Percentiles rank a stretch among this genome's conserved stretches.
phyloP scores from a whole-genome alignment of 2,329 filamentous ascomycete genomes.

The Bimuria novae-zelandiae region DNA sequence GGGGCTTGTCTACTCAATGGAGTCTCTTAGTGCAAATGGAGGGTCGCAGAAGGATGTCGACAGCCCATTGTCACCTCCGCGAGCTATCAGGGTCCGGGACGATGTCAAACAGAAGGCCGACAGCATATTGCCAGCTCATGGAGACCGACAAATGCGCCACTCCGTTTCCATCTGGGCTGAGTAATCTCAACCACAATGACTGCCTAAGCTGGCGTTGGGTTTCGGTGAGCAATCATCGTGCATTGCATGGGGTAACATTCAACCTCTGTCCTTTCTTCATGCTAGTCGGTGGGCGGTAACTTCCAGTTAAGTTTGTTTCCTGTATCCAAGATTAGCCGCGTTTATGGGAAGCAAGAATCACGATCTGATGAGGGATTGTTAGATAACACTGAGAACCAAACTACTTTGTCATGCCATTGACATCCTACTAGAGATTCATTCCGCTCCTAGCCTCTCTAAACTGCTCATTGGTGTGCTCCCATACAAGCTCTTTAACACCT shows the following conservation, averaged over 20 bases:
- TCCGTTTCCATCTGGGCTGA: neutral
- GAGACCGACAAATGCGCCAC: neutral
- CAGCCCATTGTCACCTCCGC: neutral
- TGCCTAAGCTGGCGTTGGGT: neutral
- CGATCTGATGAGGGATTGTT: neutral
- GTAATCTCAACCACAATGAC: neutral
- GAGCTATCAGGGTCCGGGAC: neutral
- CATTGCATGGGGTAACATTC: too few relatives aligned
- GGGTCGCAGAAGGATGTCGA: neutral
- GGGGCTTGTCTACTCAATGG: neutral
- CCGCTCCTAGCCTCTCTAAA: neutral
- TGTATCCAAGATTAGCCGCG: too few relatives aligned
- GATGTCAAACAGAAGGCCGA: neutral
- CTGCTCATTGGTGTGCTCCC: slow-evolving; percentile 2
- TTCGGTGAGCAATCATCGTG: too few relatives aligned
- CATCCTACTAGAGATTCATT: neutral
- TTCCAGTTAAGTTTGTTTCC: too few relatives aligned
- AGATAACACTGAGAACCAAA: neutral
- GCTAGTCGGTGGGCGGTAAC: too few relatives aligned
- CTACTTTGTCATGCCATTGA: neutral
- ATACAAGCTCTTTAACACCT: slow-evolving; percentile 2
- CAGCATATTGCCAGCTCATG: neutral
- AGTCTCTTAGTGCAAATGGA: neutral
- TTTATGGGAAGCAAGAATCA: neutral
- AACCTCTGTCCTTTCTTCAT: too few relatives aligned